Base-by-base conservation (phyloP, 768 basidiomycete species). In the Tylopilus sp. region DNA sequence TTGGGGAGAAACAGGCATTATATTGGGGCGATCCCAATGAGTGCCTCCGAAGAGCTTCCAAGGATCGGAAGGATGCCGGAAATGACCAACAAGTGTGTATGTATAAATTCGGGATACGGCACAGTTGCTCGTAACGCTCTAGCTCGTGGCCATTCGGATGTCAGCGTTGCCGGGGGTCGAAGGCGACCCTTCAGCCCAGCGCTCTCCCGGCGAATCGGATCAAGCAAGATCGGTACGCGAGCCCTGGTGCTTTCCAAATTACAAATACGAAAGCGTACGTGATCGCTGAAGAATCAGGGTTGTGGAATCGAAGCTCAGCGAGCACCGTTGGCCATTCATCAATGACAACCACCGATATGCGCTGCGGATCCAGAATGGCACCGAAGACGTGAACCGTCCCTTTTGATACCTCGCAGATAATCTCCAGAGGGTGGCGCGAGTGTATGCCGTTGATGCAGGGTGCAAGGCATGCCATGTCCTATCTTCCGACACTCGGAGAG, bases 311-410 rank as follows among this genome's bases (percentile, higher is more conserved):
- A 51, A 47, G 23, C 22, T 39, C 12, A n/a, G 31, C 18, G 50
- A 28, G 39, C 51, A 39, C 51, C 41, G 45, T 41, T 47, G 28
- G 11, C 25, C 15, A 22, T 11, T 10, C 18, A 21, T 23, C 17
- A 6, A 17, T 6, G 40, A 15, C 28, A 28, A 4, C 21, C 22
- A 36, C 28, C 44, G 18, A 43, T 21, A 9, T 42, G 35, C 35
- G 43, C 43, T 48, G 28, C 56, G 51, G 49, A 38, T 20, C 23
- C 49, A 49, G 59, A 51, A 61, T 47, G 43, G 13, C 1, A 26
- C 42, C 40, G 47, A 11, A 25, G 9, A 18, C 12, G 22, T 46
- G n/a, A 18, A 30, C 21, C 26, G 5, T 12, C 33, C 12, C 15
- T n/a, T 30, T 45, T 47, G 28, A 41, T 28, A n/a, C 17, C 23